These are phyloP conservation scores for Umbelopsis sp. DNA, from an alignment of 192 early-diverging fungal genomes.

Conservation along the genomic window DNA sequence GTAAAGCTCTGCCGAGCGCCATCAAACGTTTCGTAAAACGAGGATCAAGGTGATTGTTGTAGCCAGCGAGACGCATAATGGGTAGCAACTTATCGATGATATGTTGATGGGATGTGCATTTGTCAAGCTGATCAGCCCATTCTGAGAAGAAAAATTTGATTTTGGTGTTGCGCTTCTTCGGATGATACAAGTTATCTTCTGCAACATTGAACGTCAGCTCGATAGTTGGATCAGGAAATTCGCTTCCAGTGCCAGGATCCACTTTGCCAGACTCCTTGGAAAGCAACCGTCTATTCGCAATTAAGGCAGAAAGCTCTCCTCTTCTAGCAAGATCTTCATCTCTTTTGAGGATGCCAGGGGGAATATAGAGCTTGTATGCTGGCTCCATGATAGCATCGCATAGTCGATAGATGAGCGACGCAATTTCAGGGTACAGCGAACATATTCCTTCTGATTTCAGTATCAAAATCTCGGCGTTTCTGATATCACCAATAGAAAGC, in stretches of 20 bases:
- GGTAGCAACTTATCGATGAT: slow-evolving; percentile 40
- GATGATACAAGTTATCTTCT: slow-evolving; percentile 35
- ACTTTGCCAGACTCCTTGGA: slow-evolving; percentile 10
- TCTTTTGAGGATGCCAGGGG: slow-evolving; percentile 27
- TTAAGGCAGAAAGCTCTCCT: slow-evolving; percentile 27
- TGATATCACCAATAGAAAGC: slow-evolving; percentile 64
- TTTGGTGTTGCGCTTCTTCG: slow-evolving; percentile 13
- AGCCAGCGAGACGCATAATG: slow-evolving; percentile 46
- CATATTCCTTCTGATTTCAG: slow-evolving; percentile 53
- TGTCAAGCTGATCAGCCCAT: slow-evolving; percentile 56
- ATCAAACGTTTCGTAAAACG: slow-evolving; percentile 30
- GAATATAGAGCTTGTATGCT: slow-evolving; percentile 50
- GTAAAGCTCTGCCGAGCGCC: slow-evolving; percentile 2
- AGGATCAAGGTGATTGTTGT: slow-evolving; percentile 42
- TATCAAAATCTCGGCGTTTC: slow-evolving; percentile 54
- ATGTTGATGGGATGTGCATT: slow-evolving; percentile 32
- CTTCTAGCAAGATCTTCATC: slow-evolving; percentile 29
- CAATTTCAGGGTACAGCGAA: slow-evolving; percentile 61
- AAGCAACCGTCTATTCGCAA: background rate
- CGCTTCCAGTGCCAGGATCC: background rate
- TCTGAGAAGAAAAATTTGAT: slow-evolving; percentile 60
- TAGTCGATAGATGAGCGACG: slow-evolving; percentile 61
- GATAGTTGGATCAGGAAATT: slow-evolving; percentile 13
- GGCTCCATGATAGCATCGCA: slow-evolving; percentile 61
- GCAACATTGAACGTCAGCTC: slow-evolving; percentile 21